phyloP scores from a whole-genome alignment of 768 basidiomycete species.

The Lactarius evosmus region DNA sequence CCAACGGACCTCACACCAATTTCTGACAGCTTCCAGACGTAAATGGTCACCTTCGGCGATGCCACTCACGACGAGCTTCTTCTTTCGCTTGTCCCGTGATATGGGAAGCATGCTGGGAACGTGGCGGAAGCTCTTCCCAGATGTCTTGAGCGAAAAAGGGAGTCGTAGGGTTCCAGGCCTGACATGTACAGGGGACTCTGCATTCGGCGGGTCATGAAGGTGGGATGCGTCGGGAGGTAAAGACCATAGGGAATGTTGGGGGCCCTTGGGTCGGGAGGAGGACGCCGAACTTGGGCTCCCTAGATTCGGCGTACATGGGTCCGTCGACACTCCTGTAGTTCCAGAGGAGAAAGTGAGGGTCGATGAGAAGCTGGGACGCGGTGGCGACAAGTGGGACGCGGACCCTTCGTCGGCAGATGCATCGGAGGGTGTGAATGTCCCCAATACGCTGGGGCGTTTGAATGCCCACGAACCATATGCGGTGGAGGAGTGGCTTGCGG shows the following conservation, averaged over 20 bases:
- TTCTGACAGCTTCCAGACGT: slow-evolving; percentile 64
- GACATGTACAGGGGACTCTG: slow-evolving; percentile 26
- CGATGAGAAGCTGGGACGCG: slow-evolving; percentile 30
- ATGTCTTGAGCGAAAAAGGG: slow-evolving; percentile 34
- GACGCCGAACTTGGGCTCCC: slow-evolving; percentile 37
- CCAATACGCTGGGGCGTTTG: slow-evolving; percentile 53
- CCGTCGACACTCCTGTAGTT: slow-evolving; percentile 25
- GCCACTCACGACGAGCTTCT: slow-evolving; percentile 64
- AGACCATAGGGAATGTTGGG: slow-evolving; percentile 41
- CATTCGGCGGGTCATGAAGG: slow-evolving; percentile 38
- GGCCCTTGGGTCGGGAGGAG: slow-evolving; percentile 36
- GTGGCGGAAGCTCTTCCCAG: slow-evolving; percentile 25
- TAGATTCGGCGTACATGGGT: slow-evolving; percentile 32
- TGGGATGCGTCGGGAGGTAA: slow-evolving; percentile 41
- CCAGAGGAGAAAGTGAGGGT: slow-evolving; percentile 28
- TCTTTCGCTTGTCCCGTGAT: slow-evolving; percentile 52
- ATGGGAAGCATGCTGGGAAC: slow-evolving; percentile 30
- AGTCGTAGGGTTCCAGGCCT: slow-evolving; percentile 36
- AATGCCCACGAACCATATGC: slow-evolving; percentile 32
- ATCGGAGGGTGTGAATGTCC: slow-evolving; percentile 54
- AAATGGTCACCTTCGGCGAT: slow-evolving; percentile 55
- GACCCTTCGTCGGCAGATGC: slow-evolving; percentile 32
- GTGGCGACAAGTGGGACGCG: slow-evolving; percentile 34
- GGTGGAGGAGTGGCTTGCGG: slow-evolving; percentile 15
- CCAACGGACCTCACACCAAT: slow-evolving; percentile 69